Conservation (phyloP, 208 protist species). For the Lotmaria passim region DNA sequence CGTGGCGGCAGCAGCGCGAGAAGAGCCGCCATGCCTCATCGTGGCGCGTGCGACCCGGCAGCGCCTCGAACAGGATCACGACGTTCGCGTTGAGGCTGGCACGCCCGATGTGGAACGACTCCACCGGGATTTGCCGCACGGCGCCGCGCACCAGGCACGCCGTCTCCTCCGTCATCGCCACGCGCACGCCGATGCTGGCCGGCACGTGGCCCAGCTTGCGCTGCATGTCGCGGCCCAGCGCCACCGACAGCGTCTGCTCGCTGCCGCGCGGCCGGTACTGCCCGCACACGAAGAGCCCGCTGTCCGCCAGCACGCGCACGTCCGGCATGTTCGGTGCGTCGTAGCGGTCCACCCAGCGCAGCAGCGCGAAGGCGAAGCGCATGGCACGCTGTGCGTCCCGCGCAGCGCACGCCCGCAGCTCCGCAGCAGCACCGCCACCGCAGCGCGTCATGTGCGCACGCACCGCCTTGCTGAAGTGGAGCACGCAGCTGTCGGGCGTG, state of each 20-base stretch:
- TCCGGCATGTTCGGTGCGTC: neutral
- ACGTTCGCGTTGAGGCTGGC: slow-evolving; percentile 20
- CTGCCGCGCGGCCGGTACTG: slow-evolving; percentile 14
- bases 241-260: slow-evolving; percentile 30
- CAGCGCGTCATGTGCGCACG: slow-evolving; percentile 3
- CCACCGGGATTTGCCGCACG: slow-evolving; percentile 1
- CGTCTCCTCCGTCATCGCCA: slow-evolving; percentile 53
- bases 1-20: slow-evolving; percentile 23
- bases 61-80: slow-evolving; percentile 37
- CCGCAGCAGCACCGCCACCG: neutral
- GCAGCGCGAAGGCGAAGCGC: slow-evolving; percentile 31
- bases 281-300: slow-evolving; percentile 27
- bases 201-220: slow-evolving; percentile 34
- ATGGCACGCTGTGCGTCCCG: slow-evolving; percentile 21
- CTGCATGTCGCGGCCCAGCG: slow-evolving; percentile 37
- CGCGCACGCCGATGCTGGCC: slow-evolving; percentile 27
- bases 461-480: slow-evolving; percentile 21
- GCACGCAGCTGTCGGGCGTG: slow-evolving; percentile 4
- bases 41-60: slow-evolving; percentile 17
- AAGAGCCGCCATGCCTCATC: slow-evolving; percentile 33
- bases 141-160: slow-evolving; percentile 37
- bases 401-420: slow-evolving; percentile 2
- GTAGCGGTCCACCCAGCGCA: slow-evolving; percentile 4
- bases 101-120: neutral
- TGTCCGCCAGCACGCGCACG: slow-evolving; percentile 34